These are phyloP conservation scores for Clonostachys rosea DNA, from an alignment of 2,329 filamentous ascomycete species.

Conservation along the genomic window DNA sequence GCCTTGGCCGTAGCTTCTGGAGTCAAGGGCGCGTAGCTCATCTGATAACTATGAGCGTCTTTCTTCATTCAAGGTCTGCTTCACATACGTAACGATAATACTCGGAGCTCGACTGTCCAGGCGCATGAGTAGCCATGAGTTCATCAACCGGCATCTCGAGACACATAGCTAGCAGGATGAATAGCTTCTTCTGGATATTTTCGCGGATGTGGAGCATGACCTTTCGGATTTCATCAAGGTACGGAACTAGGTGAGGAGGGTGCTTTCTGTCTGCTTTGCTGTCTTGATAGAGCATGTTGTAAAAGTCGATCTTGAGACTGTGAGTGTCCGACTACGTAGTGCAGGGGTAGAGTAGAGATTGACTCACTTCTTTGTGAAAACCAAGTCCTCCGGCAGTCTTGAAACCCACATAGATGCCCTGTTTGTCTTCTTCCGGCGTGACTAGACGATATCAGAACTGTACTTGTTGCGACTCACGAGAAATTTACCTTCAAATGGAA, in stretches of 20 bases:
- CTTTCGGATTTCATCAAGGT: conserved; percentile 13
- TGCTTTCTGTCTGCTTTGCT: conserved; percentile 12
- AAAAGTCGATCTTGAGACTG: neutral
- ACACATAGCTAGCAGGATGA: conserved; percentile 29
- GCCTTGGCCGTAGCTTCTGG: conserved; percentile 25
- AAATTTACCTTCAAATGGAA: too few relatives aligned
- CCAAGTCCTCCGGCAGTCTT: too few relatives aligned
- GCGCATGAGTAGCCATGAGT: conserved; percentile 25
- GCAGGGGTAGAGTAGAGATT: neutral
- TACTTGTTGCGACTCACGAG: too few relatives aligned
- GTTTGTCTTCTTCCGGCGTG: too few relatives aligned
- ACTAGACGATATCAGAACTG: too few relatives aligned
- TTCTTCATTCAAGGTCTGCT: neutral
- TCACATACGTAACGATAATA: conserved; percentile 24
- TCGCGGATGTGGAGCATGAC: conserved; percentile 17
- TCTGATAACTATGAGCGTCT: conserved; percentile 7
- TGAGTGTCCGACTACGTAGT: neutral
- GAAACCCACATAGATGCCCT: too few relatives aligned
- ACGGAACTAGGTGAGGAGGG: conserved; percentile 13
- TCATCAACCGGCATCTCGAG: conserved; percentile 28
- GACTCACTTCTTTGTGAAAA: neutral
- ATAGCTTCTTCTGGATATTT: conserved; percentile 21
- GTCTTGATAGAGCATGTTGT: neutral
- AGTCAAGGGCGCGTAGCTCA: conserved; percentile 28
- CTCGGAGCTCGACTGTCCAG: conserved; percentile 25